Conservation (phyloP, 768 basidiomycete species). For the Hortiboletus flavorubellus region DNA sequence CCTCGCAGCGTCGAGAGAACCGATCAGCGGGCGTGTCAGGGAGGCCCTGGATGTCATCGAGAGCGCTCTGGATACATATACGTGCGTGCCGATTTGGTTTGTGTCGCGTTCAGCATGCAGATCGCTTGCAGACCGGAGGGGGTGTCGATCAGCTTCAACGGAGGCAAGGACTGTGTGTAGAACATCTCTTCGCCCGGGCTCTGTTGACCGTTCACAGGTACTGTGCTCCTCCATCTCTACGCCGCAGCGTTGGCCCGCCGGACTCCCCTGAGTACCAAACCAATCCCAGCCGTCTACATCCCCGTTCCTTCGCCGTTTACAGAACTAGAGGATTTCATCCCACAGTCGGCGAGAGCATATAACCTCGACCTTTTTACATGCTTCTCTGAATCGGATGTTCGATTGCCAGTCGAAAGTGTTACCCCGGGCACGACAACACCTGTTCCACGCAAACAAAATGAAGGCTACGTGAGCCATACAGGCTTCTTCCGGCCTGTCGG, state of each 20-base stretch:
- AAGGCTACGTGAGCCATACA: constrained; percentile 1
- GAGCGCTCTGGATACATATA: constrained; percentile 67
- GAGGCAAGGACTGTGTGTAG: constrained; percentile 92
- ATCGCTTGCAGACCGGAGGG: constrained; percentile 51
- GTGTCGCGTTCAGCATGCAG: constrained; percentile 5
- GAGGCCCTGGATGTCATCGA: constrained; percentile 85
- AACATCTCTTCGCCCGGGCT: not conserved
- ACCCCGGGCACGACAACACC: constrained; percentile 33
- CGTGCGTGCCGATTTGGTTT: constrained; percentile 51
- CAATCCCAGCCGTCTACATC: constrained; percentile 78
- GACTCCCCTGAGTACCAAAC: constrained; percentile 34
- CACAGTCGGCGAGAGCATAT: constrained; percentile 57
- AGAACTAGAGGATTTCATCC: constrained; percentile 81
- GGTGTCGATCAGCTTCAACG: constrained; percentile 93
- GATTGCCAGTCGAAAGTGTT: constrained; percentile 46
- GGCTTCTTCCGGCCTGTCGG: constrained; percentile 39
- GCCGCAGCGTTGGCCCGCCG: constrained; percentile 63
- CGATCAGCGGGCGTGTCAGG: constrained; percentile 58
- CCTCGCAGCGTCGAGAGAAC: constrained; percentile 52
- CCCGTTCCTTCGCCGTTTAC: constrained; percentile 87
- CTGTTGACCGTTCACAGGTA: constrained; percentile 52
- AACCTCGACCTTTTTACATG: constrained; percentile 66
- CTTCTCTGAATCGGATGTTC: constrained; percentile 35
- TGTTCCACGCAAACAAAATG: constrained; percentile 3
- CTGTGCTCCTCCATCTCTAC: constrained; percentile 89